Evolutionary conservation across 352 stramenopile genomes (phyloP).

Genomic region (Chrysophaeum taylorii): DNA sequence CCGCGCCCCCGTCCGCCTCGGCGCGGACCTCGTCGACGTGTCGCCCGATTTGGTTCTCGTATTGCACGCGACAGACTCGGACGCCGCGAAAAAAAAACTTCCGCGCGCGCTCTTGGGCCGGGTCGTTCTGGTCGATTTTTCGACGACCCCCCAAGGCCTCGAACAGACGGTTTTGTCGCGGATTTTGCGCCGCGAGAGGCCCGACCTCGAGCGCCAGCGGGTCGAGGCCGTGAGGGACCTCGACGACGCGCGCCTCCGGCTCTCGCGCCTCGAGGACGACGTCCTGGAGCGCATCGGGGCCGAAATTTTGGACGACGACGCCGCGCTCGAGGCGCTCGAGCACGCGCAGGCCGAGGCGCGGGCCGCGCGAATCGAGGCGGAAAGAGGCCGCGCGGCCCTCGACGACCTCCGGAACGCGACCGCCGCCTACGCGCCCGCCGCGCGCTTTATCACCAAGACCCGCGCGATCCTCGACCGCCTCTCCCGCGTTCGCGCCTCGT

Average conservation of each 20-base stretch:
- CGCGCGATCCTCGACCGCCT: slow-evolving; percentile 74
- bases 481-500: slow-evolving; percentile 76
- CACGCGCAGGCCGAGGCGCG: slow-evolving; percentile 92
- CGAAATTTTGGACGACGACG: slow-evolving; percentile 98
- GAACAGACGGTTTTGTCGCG: slow-evolving; percentile 88
- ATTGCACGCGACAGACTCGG: slow-evolving; percentile 89
- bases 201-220: slow-evolving; percentile 90
- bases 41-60: slow-evolving; percentile 96
- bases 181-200: slow-evolving; percentile 89
- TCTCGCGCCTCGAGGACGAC: slow-evolving; percentile 94
- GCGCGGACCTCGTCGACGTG: slow-evolving; percentile 98
- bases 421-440: slow-evolving; percentile 93
- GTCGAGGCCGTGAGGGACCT: slow-evolving; percentile 91
- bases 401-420: slow-evolving; percentile 89
- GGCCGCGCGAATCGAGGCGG: slow-evolving; percentile 49
- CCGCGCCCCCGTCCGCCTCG: slow-evolving; percentile 91
- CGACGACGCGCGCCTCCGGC: slow-evolving; percentile 89
- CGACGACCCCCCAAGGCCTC: slow-evolving; percentile 93
- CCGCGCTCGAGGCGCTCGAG: slow-evolving; percentile 95
- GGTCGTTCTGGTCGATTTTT: slow-evolving; percentile 99
- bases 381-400: slow-evolving; percentile 59
- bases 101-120: slow-evolving; percentile 96
- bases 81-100: slow-evolving; percentile 78
- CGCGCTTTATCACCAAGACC: slow-evolving; percentile 87
- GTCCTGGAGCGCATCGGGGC: slow-evolving; percentile 95